Conservation (phyloP, 768 basidiomycete species). For the Tulasnella sp. region DNA sequence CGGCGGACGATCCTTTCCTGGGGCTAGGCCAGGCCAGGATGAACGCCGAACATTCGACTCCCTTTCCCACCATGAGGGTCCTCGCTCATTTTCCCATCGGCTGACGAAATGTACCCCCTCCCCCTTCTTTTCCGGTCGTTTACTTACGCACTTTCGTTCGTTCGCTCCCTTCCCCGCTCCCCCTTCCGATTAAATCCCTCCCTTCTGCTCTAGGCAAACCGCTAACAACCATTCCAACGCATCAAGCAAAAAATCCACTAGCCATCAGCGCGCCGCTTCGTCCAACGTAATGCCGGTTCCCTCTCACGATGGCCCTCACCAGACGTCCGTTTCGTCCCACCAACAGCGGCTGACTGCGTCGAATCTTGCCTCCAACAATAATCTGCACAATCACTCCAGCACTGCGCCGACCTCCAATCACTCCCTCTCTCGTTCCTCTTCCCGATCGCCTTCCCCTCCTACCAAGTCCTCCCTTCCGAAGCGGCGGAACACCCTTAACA, state of each 20-base stretch:
- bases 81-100: constrained; percentile 20
- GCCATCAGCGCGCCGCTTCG: constrained; percentile 35
- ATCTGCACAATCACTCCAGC: constrained; percentile 6
- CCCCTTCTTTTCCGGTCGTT: constrained; percentile 11
- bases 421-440: constrained; percentile 47
- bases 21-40: neutral
- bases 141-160: neutral
- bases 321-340: constrained; percentile 16
- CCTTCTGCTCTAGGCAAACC: constrained; percentile 44
- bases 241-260: constrained; percentile 51
- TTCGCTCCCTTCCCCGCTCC: constrained; percentile 17
- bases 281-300: constrained; percentile 16
- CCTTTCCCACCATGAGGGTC: constrained; percentile 31
- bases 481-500: constrained; percentile 96
- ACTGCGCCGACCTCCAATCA: constrained; percentile 20
- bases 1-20: constrained; percentile 8
- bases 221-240: constrained; percentile 3
- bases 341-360: constrained; percentile 24
- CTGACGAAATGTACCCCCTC: neutral
- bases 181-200: constrained; percentile 28
- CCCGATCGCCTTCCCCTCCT: constrained; percentile 71
- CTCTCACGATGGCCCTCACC: constrained; percentile 25
- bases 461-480: constrained; percentile 48
- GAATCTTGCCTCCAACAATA: constrained; percentile 24
- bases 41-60: constrained; percentile 19